phyloP scores from a whole-genome alignment of 805 yeast species.

The Vanderwaltozyma yarrowii region DNA sequence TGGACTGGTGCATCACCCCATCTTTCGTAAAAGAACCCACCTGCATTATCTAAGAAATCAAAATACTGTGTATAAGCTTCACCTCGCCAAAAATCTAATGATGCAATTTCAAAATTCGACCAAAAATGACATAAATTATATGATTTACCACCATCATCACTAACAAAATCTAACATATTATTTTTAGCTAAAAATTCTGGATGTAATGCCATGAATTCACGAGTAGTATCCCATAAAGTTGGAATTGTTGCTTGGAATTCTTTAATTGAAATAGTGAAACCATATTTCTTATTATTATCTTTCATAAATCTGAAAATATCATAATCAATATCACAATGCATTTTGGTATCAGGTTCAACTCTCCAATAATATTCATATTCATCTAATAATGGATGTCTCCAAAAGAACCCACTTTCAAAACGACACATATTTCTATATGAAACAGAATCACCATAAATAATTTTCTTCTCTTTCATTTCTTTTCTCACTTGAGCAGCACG shows the following conservation, averaged over 20 bases:
- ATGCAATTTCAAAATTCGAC: constrained; percentile 78
- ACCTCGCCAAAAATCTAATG: constrained; percentile 61
- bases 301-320: constrained; percentile 77
- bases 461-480: constrained; percentile 34
- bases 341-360: constrained; percentile 74
- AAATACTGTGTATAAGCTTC: constrained; percentile 61
- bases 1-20: constrained; percentile 94
- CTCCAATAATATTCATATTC: constrained; percentile 88
- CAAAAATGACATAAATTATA: constrained; percentile 86
- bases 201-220: constrained; percentile 48
- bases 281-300: constrained; percentile 61
- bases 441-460: constrained; percentile 65
- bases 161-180: constrained; percentile 61
- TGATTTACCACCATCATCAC: constrained; percentile 58
- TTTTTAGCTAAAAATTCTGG: constrained; percentile 51
- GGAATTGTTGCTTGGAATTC: constrained; percentile 65
- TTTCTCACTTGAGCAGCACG: constrained; percentile 56
- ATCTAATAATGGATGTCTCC: constrained; percentile 55
- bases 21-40: constrained; percentile 81
- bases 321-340: constrained; percentile 68
- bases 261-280: constrained; percentile 65
- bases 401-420: constrained; percentile 78
- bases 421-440: constrained; percentile 89
- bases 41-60: constrained; percentile 54
- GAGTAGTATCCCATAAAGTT: constrained; percentile 67